Percentiles rank a stretch among this genome's conserved stretches.
Conservation (phyloP, 1,139 yeast species). For the Zygoascus sp. region DNA sequence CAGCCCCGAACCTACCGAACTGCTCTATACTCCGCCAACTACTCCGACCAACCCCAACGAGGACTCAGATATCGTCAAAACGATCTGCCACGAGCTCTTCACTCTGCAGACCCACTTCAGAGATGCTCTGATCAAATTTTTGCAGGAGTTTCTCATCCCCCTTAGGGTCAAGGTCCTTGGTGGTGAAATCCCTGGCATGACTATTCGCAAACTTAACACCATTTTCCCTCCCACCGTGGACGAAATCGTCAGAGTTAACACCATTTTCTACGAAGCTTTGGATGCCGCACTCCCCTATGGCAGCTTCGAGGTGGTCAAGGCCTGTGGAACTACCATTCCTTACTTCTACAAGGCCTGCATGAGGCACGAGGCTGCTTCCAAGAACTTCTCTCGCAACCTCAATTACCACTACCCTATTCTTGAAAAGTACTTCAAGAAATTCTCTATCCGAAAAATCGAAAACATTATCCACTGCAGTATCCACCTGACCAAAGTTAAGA, state of each 20-base stretch:
- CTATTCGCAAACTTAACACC: constrained; percentile 62
- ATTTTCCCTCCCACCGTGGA: constrained; percentile 93
- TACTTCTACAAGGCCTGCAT: constrained; percentile 89
- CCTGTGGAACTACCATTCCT: constrained; percentile 75
- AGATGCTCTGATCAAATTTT: constrained; percentile 60
- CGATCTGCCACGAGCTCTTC: constrained; percentile 63
- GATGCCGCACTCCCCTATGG: constrained; percentile 65
- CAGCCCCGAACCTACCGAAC: constrained; percentile 81
- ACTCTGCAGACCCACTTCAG: constrained; percentile 71
- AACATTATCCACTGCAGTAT: constrained; percentile 65
- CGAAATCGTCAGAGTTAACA: constrained; percentile 83
- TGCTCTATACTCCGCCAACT: constrained; percentile 54
- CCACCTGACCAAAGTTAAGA: constrained; percentile 68
- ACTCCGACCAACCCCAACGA: constrained; percentile 12
- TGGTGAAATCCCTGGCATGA: constrained; percentile 44
- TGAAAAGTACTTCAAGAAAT: constrained; percentile 38
- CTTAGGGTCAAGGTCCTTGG: constrained; percentile 65
- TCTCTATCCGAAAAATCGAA: constrained; percentile 43
- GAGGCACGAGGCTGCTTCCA: constrained; percentile 88
- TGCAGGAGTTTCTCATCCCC: constrained; percentile 77
- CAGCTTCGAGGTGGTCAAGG: constrained; percentile 66
- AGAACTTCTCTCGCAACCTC: constrained; percentile 47
- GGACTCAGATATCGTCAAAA: constrained; percentile 32
- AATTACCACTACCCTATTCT: constrained; percentile 27
- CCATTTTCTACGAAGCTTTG: constrained; percentile 73